Conservation (phyloP, 108 stramenopile species). For the Nitzschia inconspicua region DNA sequence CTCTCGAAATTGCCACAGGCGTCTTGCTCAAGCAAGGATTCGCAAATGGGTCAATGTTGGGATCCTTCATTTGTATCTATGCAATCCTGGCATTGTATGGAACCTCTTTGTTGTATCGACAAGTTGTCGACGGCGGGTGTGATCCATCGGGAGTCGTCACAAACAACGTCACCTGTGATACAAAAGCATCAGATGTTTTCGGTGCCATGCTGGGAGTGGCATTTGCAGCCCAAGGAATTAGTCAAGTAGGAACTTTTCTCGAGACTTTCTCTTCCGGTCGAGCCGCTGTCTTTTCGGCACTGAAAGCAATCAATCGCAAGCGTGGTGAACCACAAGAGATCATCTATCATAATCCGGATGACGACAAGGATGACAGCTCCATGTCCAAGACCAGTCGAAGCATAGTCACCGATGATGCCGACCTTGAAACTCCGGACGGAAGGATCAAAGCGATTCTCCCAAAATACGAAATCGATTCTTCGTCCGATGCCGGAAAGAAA, state of each 20-base stretch:
- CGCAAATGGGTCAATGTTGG: conserved; percentile 63
- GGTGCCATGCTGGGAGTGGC: conserved; percentile 72
- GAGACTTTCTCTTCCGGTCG: conserved; percentile 65
- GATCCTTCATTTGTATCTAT: conserved; percentile 57
- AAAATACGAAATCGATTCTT: conserved; percentile 57
- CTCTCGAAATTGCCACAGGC: conserved; percentile 36
- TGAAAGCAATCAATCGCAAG: conserved; percentile 54
- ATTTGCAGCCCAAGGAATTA: conserved; percentile 66
- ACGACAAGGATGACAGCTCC: background rate
- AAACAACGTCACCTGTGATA: conserved; percentile 33
- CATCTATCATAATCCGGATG: conserved; percentile 24
- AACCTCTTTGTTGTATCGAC: conserved; percentile 49
- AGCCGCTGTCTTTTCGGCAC: conserved; percentile 44
- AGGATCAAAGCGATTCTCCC: conserved; percentile 39
- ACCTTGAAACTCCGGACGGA: conserved; percentile 9
- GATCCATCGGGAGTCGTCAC: conserved; percentile 55
- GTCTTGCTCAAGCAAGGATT: conserved; percentile 46
- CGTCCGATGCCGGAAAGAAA: conserved; percentile 49
- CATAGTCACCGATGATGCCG: background rate
- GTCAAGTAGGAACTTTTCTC: conserved; percentile 54
- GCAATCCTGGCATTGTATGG: conserved; percentile 64
- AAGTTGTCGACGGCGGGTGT: conserved; percentile 50
- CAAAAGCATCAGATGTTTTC: conserved; percentile 55
- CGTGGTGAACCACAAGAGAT: conserved; percentile 32
- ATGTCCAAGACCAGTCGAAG: background rate